phyloP scores from a whole-genome alignment of 768 basidiomycete species.

The Pholiota molesta region DNA sequence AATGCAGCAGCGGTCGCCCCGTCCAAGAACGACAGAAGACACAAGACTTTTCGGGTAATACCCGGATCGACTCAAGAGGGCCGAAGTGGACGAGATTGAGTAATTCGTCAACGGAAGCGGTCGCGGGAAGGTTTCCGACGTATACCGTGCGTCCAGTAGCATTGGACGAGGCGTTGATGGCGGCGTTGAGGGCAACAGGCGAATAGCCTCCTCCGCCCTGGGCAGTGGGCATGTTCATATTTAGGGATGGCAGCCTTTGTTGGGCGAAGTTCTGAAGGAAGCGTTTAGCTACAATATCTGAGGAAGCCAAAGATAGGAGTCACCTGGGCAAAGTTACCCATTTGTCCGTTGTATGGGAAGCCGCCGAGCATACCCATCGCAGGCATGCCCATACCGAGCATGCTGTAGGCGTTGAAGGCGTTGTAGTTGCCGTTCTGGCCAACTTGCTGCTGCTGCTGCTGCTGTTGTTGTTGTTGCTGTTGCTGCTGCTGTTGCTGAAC shows the following conservation, averaged over 20 bases:
- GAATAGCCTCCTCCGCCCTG: slow-evolving; percentile 68
- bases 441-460: slow-evolving; percentile 38
- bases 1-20: slow-evolving; percentile 92
- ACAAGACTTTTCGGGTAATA: slow-evolving; percentile 95
- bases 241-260: slow-evolving; percentile 67
- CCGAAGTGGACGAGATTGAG: slow-evolving; percentile 98
- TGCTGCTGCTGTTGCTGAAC: slow-evolving; percentile 45
- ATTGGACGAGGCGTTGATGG: slow-evolving; percentile 67
- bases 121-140: slow-evolving; percentile 93
- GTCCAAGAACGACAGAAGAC: slow-evolving; percentile 98
- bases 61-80: slow-evolving; percentile 91
- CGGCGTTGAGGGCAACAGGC: slow-evolving; percentile 76
- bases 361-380: slow-evolving; percentile 71
- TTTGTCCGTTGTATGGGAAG: slow-evolving; percentile 74
- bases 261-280: slow-evolving; percentile 45
- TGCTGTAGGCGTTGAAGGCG: slow-evolving; percentile 69
- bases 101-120: slow-evolving; percentile 96
- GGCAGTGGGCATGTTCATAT: slow-evolving; percentile 68
- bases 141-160: slow-evolving; percentile 90
- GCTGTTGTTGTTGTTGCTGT: slow-evolving; percentile 46
- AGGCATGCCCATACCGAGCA: slow-evolving; percentile 82
- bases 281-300: slow-evolving; percentile 22
- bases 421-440: slow-evolving; percentile 57
- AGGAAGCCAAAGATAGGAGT: slow-evolving; percentile 19
- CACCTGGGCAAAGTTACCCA: slow-evolving; percentile 72